A percentile compares a stretch with the other conserved stretches of the same genome.
Evolutionary conservation across 2,329 filamentous ascomycete genomes (phyloP).

Genomic region (Colletotrichum tanaceti): DNA sequence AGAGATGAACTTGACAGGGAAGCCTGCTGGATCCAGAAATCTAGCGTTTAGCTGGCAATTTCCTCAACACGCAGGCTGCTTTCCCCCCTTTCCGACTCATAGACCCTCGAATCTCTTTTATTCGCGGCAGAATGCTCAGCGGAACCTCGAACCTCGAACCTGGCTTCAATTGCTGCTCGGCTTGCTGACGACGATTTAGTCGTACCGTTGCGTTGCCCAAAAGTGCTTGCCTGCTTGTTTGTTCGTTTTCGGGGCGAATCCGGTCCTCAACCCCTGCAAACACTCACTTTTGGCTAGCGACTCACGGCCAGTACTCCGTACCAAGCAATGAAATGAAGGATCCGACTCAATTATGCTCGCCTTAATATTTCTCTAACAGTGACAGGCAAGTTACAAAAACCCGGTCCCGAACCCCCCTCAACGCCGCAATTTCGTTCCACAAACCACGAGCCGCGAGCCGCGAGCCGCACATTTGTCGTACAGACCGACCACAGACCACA

Average conservation of each 20-base stretch:
- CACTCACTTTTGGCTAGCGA: not conserved
- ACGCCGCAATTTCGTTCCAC: slow-evolving; percentile 10
- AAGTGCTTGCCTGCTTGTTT: not conserved
- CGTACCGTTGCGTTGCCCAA: slow-evolving; percentile 12
- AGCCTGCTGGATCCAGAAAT: slow-evolving; percentile 10
- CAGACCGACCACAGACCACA: not conserved
- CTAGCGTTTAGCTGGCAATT: slow-evolving; percentile 21
- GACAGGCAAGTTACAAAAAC: not conserved
- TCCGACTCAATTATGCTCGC: slow-evolving; percentile 17
- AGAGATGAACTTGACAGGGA: slow-evolving; percentile 14
- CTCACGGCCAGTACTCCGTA: not conserved
- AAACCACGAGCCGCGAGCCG: not conserved
- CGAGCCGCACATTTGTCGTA: not conserved
- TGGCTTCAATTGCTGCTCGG: slow-evolving; percentile 22
- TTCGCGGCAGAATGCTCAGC: not conserved
- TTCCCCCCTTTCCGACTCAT: not conserved
- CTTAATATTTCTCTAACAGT: slow-evolving; percentile 29
- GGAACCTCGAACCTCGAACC: not conserved
- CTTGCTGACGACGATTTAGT: slow-evolving; percentile 13
- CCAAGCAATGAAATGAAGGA: slow-evolving; percentile 9
- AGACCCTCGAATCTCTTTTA: not conserved
- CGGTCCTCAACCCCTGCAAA: slow-evolving; percentile 5
- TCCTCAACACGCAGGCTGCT: not conserved
- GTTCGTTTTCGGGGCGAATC: not conserved
- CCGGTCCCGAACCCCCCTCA: not conserved